Percentiles rank a stretch among this genome's conserved stretches.
These are phyloP conservation scores for Luffa aegyptiaca DNA, from an alignment of 306 rosid species.

Conservation along the genomic window DNA sequence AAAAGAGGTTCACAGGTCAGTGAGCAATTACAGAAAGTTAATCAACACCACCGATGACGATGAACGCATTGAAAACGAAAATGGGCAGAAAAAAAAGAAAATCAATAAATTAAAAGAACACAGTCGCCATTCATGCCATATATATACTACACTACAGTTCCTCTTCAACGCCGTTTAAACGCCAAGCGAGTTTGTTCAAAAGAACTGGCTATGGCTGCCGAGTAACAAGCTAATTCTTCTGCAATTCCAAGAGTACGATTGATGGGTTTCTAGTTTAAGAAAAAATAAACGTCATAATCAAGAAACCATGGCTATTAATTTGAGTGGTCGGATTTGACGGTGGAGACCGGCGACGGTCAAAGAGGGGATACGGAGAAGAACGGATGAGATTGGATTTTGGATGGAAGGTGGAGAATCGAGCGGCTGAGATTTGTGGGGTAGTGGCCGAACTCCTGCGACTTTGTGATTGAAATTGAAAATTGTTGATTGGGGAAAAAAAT, in stretches of 20 bases:
- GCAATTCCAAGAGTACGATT: background rate
- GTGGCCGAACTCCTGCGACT: background rate
- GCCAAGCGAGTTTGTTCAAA: constrained; percentile 8
- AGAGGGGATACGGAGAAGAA: background rate
- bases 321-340: background rate
- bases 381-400: background rate
- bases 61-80: constrained; percentile 23
- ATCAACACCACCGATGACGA: constrained; percentile 29
- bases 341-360: background rate
- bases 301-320: background rate
- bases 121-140: constrained; percentile 15
- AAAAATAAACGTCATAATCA: background rate
- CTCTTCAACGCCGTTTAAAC: constrained; percentile 14
- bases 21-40: constrained; percentile 13
- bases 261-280: background rate
- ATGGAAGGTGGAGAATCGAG: background rate
- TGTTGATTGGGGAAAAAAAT: background rate
- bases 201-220: background rate
- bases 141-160: constrained; percentile 34
- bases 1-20: constrained; percentile 10
- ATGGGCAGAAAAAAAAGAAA: constrained; percentile 8
- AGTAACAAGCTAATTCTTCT: background rate
- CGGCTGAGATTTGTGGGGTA: background rate
- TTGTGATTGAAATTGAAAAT: background rate
- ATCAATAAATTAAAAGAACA: background rate